Evolutionary conservation across 352 stramenopile species (phyloP), one percentile per base, ranked within the genome.

Genomic region (Pythium aquatile): DNA sequence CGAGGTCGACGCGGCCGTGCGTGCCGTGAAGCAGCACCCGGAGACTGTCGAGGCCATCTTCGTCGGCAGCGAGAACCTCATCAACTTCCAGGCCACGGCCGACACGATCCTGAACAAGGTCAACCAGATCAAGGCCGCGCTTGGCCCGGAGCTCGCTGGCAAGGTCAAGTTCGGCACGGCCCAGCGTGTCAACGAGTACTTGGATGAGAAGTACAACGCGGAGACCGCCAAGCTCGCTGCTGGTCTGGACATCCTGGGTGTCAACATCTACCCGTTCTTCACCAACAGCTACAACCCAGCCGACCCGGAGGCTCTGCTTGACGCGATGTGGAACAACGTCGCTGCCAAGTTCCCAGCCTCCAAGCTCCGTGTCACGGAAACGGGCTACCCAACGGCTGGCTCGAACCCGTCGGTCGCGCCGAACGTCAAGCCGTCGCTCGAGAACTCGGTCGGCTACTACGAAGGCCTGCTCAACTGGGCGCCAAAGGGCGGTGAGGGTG

Each of bases 121-220:
- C 11, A 71, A 74, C 57, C 53, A 72, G 44, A 70, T 77, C 67
- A 75, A 77, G 61, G 0, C 26, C 17, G 10, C 0, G 48, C 71
- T 9, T 69, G 63, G 2, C 40, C 42, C 4, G 66, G 68, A 40
- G 73, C 72, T 5, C 56, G 65, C n/a, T 56, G 59, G 35, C 35
- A 42, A 42, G n/a, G 78, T 86, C 58, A 83, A 84, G 59, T 78
- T 82, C 49, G 81, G 77, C 24, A 88, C 76, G 2, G 74, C 78
- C 20, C 78, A 88, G 68, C 69, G 70, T 28, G 44, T 65, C 26
- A 73, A 49, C 58, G 72, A 72, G 57, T 76, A 61, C 47, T 24
- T 76, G 11, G 63, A 76, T 44, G 39, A 55, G 1, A 35, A 46
- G 20, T 69, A 58, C 56, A 63, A 73, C 57, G 39, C 51, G 26